phyloP scores from a whole-genome alignment of 192 early-diverging fungal genomes.

The Neocallimastix lanati region DNA sequence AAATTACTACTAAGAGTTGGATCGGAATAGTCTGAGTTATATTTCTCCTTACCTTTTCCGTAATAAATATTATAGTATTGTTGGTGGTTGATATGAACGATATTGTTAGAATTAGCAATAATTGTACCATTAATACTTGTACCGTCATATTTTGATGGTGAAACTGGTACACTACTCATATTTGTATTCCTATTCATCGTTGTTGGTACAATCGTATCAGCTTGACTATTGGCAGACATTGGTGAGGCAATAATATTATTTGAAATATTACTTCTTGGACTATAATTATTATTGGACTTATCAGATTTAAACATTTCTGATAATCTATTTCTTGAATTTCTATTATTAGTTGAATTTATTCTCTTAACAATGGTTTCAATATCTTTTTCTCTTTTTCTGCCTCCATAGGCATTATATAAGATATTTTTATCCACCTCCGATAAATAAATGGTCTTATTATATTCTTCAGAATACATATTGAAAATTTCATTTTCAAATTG shows the following conservation, averaged over 20 bases:
- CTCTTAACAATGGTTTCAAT: background rate
- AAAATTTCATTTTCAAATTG: constrained; percentile 3
- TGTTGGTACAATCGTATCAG: background rate
- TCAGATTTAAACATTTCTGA: background rate
- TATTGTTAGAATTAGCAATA: background rate
- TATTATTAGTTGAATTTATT: background rate
- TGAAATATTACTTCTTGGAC: too few relatives aligned
- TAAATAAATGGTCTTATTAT: constrained; percentile 6
- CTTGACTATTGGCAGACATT: background rate
- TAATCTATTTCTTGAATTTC: background rate
- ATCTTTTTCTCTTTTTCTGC: background rate
- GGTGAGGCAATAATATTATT: background rate
- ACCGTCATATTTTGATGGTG: background rate
- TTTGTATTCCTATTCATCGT: too few relatives aligned
- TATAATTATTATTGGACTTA: background rate
- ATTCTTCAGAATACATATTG: constrained; percentile 13
- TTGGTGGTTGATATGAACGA: background rate
- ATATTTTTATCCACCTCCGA: background rate
- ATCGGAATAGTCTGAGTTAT: background rate
- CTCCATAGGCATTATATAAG: background rate
- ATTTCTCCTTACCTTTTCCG: background rate
- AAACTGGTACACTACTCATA: background rate
- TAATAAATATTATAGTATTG: background rate
- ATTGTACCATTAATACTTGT: background rate
- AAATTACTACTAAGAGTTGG: background rate